phyloP scores from a whole-genome alignment of 345 rosid genomes.

The Geranium brycei region DNA sequence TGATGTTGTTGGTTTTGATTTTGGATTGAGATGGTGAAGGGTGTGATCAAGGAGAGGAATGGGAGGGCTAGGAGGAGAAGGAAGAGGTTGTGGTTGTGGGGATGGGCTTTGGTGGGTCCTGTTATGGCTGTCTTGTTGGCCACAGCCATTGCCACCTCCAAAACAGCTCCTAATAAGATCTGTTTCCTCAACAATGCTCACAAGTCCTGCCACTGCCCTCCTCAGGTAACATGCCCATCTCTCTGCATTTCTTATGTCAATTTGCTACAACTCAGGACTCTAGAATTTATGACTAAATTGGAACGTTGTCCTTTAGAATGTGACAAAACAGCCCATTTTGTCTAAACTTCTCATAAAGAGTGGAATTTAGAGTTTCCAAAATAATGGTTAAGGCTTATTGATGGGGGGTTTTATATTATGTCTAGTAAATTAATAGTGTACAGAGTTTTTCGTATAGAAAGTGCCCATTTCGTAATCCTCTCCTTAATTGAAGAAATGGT shows the following conservation, averaged over 20 bases:
- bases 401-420: too few relatives aligned
- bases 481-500: neutral
- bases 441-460: too few relatives aligned
- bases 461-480: neutral
- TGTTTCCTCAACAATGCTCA: neutral
- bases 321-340: too few relatives aligned
- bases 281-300: too few relatives aligned
- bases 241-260: too few relatives aligned
- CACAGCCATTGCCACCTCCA: neutral
- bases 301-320: too few relatives aligned
- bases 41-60: neutral
- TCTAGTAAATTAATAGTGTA: too few relatives aligned
- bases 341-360: too few relatives aligned
- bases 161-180: neutral
- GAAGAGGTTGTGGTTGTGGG: neutral
- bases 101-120: neutral
- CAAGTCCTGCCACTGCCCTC: neutral
- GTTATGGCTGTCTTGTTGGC: neutral
- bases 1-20: too few relatives aligned
- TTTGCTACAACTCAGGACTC: too few relatives aligned
- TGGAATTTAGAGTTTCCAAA: too few relatives aligned
- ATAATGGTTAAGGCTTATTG: too few relatives aligned
- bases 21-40: neutral
- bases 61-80: neutral
- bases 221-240: neutral